A percentile compares a stretch with the other conserved stretches of the same genome.
phyloP scores from a whole-genome alignment of 306 rosid genomes.

The Betula pendula region DNA sequence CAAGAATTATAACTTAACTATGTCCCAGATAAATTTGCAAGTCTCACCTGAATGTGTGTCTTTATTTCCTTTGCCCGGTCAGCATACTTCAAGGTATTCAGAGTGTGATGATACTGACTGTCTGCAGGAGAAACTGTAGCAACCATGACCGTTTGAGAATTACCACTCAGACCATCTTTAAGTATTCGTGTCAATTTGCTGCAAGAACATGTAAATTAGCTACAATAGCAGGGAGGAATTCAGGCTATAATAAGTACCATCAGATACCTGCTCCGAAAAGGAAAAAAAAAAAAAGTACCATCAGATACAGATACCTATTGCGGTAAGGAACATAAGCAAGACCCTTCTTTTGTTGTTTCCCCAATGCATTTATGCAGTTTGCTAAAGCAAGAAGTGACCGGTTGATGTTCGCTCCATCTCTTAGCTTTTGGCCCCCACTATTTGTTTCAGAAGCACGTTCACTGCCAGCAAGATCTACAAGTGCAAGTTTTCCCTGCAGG shows the following conservation, averaged over 20 bases:
- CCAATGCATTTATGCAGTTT: conserved; percentile 67
- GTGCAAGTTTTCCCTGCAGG: conserved; percentile 63
- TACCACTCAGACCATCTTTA: conserved; percentile 67
- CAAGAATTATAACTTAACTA: background rate
- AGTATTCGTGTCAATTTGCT: conserved; percentile 70
- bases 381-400: conserved; percentile 72
- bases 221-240: conserved; percentile 13
- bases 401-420: conserved; percentile 71
- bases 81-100: conserved; percentile 67
- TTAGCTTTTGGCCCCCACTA: conserved; percentile 54
- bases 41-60: conserved; percentile 62
- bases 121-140: conserved; percentile 58
- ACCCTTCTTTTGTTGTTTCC: conserved; percentile 66
- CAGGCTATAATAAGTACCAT: conserved; percentile 13
- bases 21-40: background rate
- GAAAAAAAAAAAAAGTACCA: background rate
- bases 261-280: conserved; percentile 26
- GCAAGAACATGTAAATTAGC: conserved; percentile 32
- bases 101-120: conserved; percentile 59
- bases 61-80: conserved; percentile 71
- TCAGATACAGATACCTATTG: conserved; percentile 50
- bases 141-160: conserved; percentile 69
- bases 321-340: conserved; percentile 71
- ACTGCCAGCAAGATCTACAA: conserved; percentile 70
- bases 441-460: conserved; percentile 65